Evolutionary conservation across 2,329 filamentous ascomycete genomes (phyloP), one percentile per base, ranked within the genome.

Genomic region (Aspergillus sp.): DNA sequence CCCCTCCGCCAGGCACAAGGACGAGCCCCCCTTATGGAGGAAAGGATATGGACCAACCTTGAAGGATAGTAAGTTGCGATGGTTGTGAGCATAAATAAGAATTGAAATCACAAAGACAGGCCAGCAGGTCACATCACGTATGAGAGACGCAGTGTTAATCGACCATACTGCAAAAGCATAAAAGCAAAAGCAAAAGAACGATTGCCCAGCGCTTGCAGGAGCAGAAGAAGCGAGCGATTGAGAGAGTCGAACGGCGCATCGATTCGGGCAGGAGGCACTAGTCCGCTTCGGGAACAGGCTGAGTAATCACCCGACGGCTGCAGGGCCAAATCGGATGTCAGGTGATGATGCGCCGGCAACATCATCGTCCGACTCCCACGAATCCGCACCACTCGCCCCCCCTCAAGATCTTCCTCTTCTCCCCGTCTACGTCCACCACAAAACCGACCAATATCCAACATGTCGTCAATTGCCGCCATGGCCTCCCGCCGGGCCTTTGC

Each of bases 401-500:
- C 59, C 45, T 36, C 59, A 52, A 60, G 49, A 58, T 53, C 57
- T 51, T 31, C 55, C 32, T 24, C 42, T 50, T 42, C 56, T 62
- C 57, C 56, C 62, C 57, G 65, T 52, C 61, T 55, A 61, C 60
- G 58, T 62, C 57, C 57, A 61, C 55, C 61, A 53, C 45, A 60
- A 62, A 55, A 60, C 65, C 62, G 52, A 55, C 53, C 54, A 36
- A 57, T 59, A 62, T 63, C 61, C 69, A 71, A 58, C 46, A 78
- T 78, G 76, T 77, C 75, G 58, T 77, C 75, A 62, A 77, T 78
- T 66, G 72, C 75, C 68, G 71, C 76, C 59, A 68, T 74, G 67
- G 72, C 75, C 66, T 69, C 73, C 63, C 76, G 77, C 63, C 76
- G 75, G 71, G 76, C 74, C 65, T 68, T 77, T 65, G 67, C 73